Percentiles rank a stretch among this genome's conserved stretches.
Evolutionary conservation across 192 early-diverging fungal species (phyloP).

Genomic region (Coemansia erecta): DNA sequence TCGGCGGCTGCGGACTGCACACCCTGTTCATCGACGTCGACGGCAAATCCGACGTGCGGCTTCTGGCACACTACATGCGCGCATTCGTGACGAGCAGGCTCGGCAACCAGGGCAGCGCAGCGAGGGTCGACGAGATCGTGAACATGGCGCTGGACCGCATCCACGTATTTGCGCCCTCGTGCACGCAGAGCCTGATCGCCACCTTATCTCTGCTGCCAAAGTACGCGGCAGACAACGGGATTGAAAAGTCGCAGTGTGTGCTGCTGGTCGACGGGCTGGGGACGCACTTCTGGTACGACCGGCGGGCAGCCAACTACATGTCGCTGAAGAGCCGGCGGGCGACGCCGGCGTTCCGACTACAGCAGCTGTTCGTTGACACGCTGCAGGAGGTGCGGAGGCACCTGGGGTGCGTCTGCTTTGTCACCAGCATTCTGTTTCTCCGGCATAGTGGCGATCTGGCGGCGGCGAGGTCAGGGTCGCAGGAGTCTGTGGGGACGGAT

Average conservation of each 20-base stretch:
- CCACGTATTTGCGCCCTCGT: slow-evolving; percentile 30
- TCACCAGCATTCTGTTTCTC: slow-evolving; percentile 26
- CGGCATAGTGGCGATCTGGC: slow-evolving; percentile 5
- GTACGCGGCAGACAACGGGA: slow-evolving; percentile 5
- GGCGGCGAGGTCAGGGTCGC: slow-evolving; percentile 4
- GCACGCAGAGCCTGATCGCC: slow-evolving; percentile 24
- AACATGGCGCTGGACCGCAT: slow-evolving; percentile 14
- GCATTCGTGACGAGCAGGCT: neutral
- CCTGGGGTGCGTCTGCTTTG: slow-evolving; percentile 25
- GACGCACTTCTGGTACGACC: slow-evolving; percentile 27
- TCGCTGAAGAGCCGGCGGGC: slow-evolving; percentile 24
- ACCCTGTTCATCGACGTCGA: slow-evolving; percentile 30
- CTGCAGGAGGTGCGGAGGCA: slow-evolving; percentile 15
- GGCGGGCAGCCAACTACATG: slow-evolving; percentile 15
- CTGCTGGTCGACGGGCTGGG: slow-evolving; percentile 31
- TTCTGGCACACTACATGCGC: slow-evolving; percentile 13
- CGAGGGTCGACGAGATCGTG: neutral
- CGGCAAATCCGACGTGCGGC: slow-evolving; percentile 19
- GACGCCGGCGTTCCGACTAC: slow-evolving; percentile 39
- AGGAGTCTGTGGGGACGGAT: neutral
- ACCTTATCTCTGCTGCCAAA: slow-evolving; percentile 33
- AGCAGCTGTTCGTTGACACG: slow-evolving; percentile 41
- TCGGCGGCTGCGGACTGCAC: slow-evolving; percentile 9
- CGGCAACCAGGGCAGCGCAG: neutral
- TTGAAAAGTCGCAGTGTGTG: neutral